Conservation (phyloP, 768 basidiomycete species). For the Boletellus sp. region DNA sequence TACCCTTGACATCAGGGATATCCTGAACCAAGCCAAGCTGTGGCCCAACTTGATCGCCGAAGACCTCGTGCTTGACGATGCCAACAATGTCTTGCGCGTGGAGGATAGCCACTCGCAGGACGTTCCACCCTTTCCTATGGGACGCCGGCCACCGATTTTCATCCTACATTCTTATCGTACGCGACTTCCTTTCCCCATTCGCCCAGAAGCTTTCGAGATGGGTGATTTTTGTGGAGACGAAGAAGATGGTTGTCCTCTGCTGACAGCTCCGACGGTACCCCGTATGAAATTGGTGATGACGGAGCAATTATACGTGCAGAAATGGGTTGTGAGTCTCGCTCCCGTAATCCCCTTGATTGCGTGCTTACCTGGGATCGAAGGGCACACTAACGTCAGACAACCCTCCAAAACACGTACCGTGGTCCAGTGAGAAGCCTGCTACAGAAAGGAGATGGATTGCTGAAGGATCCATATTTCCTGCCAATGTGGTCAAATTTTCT, state of each 20-base stretch:
- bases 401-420: slow-evolving; percentile 30
- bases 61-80: slow-evolving; percentile 15
- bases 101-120: slow-evolving; percentile 17
- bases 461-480: slow-evolving; percentile 30
- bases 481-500: slow-evolving; percentile 8
- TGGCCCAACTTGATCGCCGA: slow-evolving; percentile 22
- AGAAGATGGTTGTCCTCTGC: slow-evolving; percentile 10
- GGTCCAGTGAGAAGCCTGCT: slow-evolving; percentile 23
- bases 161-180: slow-evolving; percentile 20
- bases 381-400: slow-evolving; percentile 14
- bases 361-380: slow-evolving; percentile 15
- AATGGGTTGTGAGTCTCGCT: slow-evolving; percentile 32
- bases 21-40: slow-evolving; percentile 11
- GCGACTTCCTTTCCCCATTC: slow-evolving; percentile 22
- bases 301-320: slow-evolving; percentile 33
- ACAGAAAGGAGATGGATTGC: slow-evolving; percentile 26
- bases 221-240: slow-evolving; percentile 20
- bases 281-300: slow-evolving; percentile 35
- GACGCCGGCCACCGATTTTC: slow-evolving; percentile 27
- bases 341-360: neutral
- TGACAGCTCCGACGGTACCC: slow-evolving; percentile 34
- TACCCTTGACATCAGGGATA: slow-evolving; percentile 28
- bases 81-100: slow-evolving; percentile 4
- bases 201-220: slow-evolving; percentile 17
- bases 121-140: slow-evolving; percentile 32